Base-by-base conservation (phyloP, 2,329 filamentous ascomycete species). In the Microsporum ferrugineum region DNA sequence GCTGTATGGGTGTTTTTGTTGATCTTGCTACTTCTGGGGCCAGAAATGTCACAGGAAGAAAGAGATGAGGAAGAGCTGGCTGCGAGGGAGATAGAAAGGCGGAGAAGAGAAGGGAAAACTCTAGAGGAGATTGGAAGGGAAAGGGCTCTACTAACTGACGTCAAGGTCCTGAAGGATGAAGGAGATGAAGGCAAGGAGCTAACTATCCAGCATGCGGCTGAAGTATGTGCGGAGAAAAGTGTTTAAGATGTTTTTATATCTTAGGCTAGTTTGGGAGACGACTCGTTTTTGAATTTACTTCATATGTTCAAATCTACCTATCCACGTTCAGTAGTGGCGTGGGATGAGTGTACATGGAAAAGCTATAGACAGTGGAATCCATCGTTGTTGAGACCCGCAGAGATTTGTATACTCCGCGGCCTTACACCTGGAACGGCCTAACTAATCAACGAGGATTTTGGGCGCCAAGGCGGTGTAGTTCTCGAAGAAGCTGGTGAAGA, bases 401-500 rank as follows among this genome's bases (percentile, higher is more conserved):
- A 23, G 8, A 47, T 17, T 47, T 17, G 23, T 47, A 47, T 47
- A 2, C 43, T 4, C 2, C 14, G 5, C 12, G 17, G 17, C n/a
- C 43, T 23, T 47, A 17, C 43, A n/a, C 36, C 23, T 10, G 6
- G 27, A 41, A 12, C 12, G 63, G 60, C 62, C 56, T 77, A 95
- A 74, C 17, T 23, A 43, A 5, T 96, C 91, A 41, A 96, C 84
- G 62, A 95, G 73, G 62, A 97, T 92, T 74, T 84, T 92, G 66
- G 83, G 79, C 77, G 96, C 89, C 68, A 96, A 73, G 65, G 84
- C 82, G n/a, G 88, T 88, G 72, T 91, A 99, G 71, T 88, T 82
- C 67, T 87, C 80, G 72, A 95, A 91, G 77, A 96, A 99, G 67
- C 87, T 84, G 65, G 88, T 85, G 74, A 99, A 97, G 59, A 99